phyloP scores from a whole-genome alignment of 2,329 filamentous ascomycete genomes.

The Tolypocladium sp. region DNA sequence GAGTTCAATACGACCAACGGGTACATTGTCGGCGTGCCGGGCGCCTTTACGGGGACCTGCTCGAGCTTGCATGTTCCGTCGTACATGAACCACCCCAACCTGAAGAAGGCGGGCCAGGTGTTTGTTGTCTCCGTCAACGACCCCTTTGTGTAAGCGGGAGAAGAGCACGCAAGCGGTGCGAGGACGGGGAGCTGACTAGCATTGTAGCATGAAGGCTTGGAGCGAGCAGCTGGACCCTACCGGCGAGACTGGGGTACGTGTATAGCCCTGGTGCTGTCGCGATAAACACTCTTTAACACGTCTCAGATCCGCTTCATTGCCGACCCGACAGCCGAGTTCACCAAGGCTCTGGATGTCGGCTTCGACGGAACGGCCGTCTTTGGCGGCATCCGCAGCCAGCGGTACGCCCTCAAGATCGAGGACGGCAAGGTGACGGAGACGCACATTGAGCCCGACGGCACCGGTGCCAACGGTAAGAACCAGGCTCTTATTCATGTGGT shows the following conservation, averaged over 20 bases:
- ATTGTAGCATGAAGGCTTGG: constrained; percentile 79
- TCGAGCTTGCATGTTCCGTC: constrained; percentile 67
- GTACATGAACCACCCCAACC: constrained; percentile 70
- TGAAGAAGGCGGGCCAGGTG: constrained; percentile 73
- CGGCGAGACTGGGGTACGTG: constrained; percentile 64
- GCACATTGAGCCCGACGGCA: constrained; percentile 83
- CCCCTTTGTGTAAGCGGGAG: constrained; percentile 71
- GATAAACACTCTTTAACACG: not conserved
- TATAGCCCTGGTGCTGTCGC: not conserved
- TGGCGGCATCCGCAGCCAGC: constrained; percentile 74
- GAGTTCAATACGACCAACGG: constrained; percentile 66
- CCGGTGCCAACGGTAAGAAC: constrained; percentile 60
- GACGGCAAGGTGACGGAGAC: constrained; percentile 76
- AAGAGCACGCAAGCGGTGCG: not conserved
- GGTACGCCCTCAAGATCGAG: constrained; percentile 77
- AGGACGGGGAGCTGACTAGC: not conserved
- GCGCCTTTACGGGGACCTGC: constrained; percentile 57
- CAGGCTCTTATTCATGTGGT: not conserved
- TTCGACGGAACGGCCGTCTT: constrained; percentile 78
- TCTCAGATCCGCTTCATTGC: constrained; percentile 80
- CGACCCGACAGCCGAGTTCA: constrained; percentile 72
- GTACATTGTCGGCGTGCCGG: constrained; percentile 77
- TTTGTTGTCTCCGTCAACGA: constrained; percentile 93
- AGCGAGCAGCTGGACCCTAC: constrained; percentile 65
- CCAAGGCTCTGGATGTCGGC: constrained; percentile 69